These are phyloP conservation scores for Euphrasia confusa DNA, from an alignment of 257 asterid species.

Conservation along the genomic window DNA sequence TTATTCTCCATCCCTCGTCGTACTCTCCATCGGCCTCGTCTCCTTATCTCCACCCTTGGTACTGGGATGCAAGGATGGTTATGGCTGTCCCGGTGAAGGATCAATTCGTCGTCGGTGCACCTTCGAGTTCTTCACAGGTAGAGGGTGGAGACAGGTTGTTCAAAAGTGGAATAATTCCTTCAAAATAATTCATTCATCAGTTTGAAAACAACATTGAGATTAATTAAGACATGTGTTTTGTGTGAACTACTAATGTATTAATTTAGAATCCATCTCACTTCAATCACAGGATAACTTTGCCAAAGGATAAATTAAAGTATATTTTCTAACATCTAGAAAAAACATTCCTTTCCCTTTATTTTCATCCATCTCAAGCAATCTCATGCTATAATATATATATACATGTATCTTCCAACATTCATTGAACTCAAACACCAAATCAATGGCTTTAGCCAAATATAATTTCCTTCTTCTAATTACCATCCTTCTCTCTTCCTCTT, in stretches of 20 bases:
- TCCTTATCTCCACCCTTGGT: constrained; percentile 70
- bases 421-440: neutral
- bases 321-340: constrained; percentile 23
- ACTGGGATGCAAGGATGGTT: constrained; percentile 55
- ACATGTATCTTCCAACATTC: neutral
- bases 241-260: no score
- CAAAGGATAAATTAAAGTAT: constrained; percentile 31
- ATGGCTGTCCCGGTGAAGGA: constrained; percentile 46
- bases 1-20: constrained; percentile 56
- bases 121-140: constrained; percentile 52
- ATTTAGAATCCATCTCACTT: no score
- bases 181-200: constrained; percentile 8
- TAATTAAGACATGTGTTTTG: no score
- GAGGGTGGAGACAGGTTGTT: constrained; percentile 82
- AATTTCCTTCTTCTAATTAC: constrained; percentile 25
- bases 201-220: no score
- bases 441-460: constrained; percentile 31
- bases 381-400: constrained; percentile 16
- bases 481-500: constrained; percentile 29
- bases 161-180: constrained; percentile 48
- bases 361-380: constrained; percentile 46
- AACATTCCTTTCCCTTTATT: constrained; percentile 42
- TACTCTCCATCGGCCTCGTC: constrained; percentile 30
- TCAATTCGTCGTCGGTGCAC: constrained; percentile 26
- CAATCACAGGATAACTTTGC: constrained; percentile 26